These are phyloP conservation scores for Aspergillus homomorphus DNA, from an alignment of 495 filamentous ascomycete species.

Conservation along the genomic window DNA sequence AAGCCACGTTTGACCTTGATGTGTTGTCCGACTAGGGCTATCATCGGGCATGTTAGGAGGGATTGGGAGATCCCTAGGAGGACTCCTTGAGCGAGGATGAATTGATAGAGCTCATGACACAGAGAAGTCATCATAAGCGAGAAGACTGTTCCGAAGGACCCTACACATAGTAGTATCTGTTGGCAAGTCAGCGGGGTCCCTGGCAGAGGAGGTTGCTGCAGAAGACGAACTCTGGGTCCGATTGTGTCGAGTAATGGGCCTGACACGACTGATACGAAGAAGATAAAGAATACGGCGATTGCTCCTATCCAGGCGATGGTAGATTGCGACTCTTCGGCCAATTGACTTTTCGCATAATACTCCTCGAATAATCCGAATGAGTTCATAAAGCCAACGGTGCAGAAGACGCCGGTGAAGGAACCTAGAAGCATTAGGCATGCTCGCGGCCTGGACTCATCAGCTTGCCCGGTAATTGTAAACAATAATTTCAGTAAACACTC, in stretches of 20 bases:
- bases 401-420: constrained; percentile 40
- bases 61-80: constrained; percentile 50
- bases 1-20: constrained; percentile 52
- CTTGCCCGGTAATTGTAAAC: neutral
- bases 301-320: constrained; percentile 62
- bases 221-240: constrained; percentile 30
- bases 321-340: constrained; percentile 44
- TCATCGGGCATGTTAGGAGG: constrained; percentile 48
- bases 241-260: constrained; percentile 39
- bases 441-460: constrained; percentile 14
- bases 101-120: constrained; percentile 57
- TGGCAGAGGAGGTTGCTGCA: neutral
- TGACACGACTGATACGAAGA: constrained; percentile 29
- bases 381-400: constrained; percentile 58
- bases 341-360: constrained; percentile 54
- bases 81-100: constrained; percentile 58
- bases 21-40: constrained; percentile 52
- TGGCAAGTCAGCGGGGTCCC: neutral
- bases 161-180: constrained; percentile 29
- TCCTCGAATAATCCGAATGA: constrained; percentile 61
- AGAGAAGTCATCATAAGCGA: constrained; percentile 56
- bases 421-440: constrained; percentile 32
- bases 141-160: constrained; percentile 36
- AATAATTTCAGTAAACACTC: neutral
- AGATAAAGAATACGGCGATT: constrained; percentile 41